Percentiles rank a stretch among this genome's conserved stretches.
These are phyloP conservation scores for Blastomyces emzantsi DNA, from an alignment of 2,329 filamentous ascomycete species.

Conservation along the genomic window DNA sequence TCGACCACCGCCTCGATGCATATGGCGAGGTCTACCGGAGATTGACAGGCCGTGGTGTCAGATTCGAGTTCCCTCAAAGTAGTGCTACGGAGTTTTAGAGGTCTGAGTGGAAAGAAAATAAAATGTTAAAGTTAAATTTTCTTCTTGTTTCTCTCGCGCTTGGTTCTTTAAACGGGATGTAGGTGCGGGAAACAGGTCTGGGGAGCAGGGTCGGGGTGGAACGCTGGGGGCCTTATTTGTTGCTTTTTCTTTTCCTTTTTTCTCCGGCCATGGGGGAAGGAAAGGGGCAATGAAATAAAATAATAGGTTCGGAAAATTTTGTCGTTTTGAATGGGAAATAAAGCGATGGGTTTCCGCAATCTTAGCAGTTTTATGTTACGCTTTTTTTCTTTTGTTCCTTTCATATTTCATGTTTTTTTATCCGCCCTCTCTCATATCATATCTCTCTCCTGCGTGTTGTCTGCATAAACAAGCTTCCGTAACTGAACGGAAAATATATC, in stretches of 20 bases:
- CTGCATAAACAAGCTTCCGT: slow-evolving; percentile 21
- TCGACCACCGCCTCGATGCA: slow-evolving; percentile 99
- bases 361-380: slow-evolving; percentile 2
- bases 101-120: slow-evolving; percentile 1
- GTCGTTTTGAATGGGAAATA: slow-evolving; percentile 5
- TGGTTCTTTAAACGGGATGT: slow-evolving; percentile 9
- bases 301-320: slow-evolving; percentile 4
- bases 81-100: slow-evolving; percentile 70
- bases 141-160: slow-evolving; percentile 4
- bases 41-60: slow-evolving; percentile 90
- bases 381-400: not conserved
- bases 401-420: not conserved
- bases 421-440: slow-evolving; percentile 1
- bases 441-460: slow-evolving; percentile 18
- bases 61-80: slow-evolving; percentile 96
- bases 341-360: slow-evolving; percentile 6
- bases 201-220: not conserved
- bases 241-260: not conserved
- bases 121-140: not conserved
- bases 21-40: slow-evolving; percentile 99
- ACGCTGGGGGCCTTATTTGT: not conserved
- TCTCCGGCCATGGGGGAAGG: not conserved
- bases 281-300: slow-evolving; percentile 1
- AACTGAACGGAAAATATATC: slow-evolving; percentile 5
- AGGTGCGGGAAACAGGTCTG: not conserved